Conservation (phyloP, 148 eudicot genomes). For the Diospyros kaki region DNA sequence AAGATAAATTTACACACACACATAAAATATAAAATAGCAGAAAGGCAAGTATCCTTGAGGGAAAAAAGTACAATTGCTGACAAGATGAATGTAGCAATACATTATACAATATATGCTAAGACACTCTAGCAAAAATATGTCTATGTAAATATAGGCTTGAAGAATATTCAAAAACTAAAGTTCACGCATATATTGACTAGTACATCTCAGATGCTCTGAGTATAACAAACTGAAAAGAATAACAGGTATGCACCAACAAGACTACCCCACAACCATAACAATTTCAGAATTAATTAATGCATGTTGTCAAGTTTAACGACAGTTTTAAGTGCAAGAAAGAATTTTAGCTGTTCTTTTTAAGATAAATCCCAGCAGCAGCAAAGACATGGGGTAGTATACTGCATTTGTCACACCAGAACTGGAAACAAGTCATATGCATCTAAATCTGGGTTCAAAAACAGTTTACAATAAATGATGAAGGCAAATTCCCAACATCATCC, state of each 20-base stretch:
- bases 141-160: not conserved
- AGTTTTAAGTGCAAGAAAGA: too few relatives aligned
- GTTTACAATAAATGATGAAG: not conserved
- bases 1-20: not conserved
- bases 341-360: too few relatives aligned
- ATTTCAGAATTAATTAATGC: too few relatives aligned
- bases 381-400: too few relatives aligned
- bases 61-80: not conserved
- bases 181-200: not conserved
- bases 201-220: not conserved
- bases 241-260: not conserved
- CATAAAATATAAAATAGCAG: not conserved
- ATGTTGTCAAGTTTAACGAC: too few relatives aligned
- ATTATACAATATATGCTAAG: not conserved
- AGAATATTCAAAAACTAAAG: not conserved
- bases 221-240: not conserved
- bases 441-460: not conserved
- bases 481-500: not conserved
- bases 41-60: not conserved
- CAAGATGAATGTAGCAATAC: not conserved
- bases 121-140: not conserved
- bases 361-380: too few relatives aligned
- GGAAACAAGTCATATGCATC: not conserved
- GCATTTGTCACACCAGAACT: not conserved
- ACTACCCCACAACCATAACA: not conserved